phyloP scores from a whole-genome alignment of 768 basidiomycete genomes.

The Lenzites betulinus region DNA sequence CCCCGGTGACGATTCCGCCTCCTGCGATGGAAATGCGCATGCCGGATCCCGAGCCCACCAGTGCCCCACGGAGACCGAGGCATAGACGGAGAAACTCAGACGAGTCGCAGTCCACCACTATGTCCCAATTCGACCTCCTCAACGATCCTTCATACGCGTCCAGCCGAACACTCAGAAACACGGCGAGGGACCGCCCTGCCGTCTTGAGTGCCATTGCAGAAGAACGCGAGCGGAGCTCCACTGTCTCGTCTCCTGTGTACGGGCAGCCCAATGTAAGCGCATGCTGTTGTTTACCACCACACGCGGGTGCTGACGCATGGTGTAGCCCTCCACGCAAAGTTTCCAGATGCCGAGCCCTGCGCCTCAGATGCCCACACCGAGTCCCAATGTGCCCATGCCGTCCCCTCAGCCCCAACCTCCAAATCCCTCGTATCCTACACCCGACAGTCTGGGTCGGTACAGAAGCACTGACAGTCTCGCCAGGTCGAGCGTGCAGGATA shows the following conservation, averaged over 20 bases:
- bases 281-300: not conserved
- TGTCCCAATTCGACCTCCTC: conserved; percentile 56
- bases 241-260: conserved; percentile 20
- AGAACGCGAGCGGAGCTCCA: conserved; percentile 30
- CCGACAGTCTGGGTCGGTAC: conserved; percentile 6
- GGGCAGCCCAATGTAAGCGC: conserved; percentile 12
- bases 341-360: conserved; percentile 19
- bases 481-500: not conserved
- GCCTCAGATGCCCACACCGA: conserved; percentile 15
- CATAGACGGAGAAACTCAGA: conserved; percentile 45
- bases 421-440: conserved; percentile 8
- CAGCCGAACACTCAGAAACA: conserved; percentile 16
- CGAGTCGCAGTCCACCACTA: conserved; percentile 55
- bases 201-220: conserved; percentile 56
- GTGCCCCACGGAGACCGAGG: conserved; percentile 34
- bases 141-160: conserved; percentile 39
- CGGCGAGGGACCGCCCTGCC: conserved; percentile 31
- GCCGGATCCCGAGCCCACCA: conserved; percentile 15
- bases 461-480: conserved; percentile 9
- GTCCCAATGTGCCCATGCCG: not conserved
- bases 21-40: conserved; percentile 17
- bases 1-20: conserved; percentile 40
- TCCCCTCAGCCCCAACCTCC: conserved; percentile 17
- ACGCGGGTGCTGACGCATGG: not conserved
- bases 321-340: conserved; percentile 10